These are phyloP conservation scores for Yamadazyma tumulicola DNA, from an alignment of 805 yeast genomes.

Conservation along the genomic window DNA sequence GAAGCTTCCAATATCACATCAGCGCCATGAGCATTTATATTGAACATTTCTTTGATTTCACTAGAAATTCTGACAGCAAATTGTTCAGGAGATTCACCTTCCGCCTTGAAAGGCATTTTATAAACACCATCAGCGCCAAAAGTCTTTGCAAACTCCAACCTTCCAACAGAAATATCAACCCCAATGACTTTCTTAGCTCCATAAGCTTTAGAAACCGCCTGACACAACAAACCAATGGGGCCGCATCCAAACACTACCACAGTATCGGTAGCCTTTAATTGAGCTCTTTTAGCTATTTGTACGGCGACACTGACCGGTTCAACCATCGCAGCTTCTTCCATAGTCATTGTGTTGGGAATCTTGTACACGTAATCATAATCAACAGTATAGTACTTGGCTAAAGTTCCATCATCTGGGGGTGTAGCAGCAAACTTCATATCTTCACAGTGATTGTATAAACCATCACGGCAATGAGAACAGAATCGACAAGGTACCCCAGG, in stretches of 20 bases:
- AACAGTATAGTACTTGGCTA: constrained; percentile 15
- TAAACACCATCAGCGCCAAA: constrained; percentile 14
- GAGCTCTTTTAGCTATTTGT: constrained; percentile 19
- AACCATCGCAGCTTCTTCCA: constrained; percentile 24
- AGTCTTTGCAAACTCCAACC: constrained; percentile 19
- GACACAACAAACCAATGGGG: constrained; percentile 23
- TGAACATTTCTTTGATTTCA: constrained; percentile 22
- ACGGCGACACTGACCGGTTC: constrained; percentile 24
- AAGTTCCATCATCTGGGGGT: constrained; percentile 20
- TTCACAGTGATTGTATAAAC: constrained; percentile 19
- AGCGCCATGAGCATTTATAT: constrained; percentile 17
- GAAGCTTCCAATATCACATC: constrained; percentile 23
- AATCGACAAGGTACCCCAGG: constrained; percentile 53
- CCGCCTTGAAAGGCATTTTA: constrained; percentile 14
- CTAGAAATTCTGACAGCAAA: constrained; percentile 11
- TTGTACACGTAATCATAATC: constrained; percentile 17
- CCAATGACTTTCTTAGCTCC: constrained; percentile 21
- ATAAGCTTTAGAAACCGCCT: constrained; percentile 18
- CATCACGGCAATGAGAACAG: constrained; percentile 18
- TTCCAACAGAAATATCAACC: constrained; percentile 21
- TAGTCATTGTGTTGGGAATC: constrained; percentile 20
- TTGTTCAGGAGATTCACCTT: constrained; percentile 11
- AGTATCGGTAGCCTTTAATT: constrained; percentile 15
- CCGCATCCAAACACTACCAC: constrained; percentile 25
- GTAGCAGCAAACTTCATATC: constrained; percentile 19